A percentile compares a stretch with the other conserved stretches of the same genome.
These are phyloP conservation scores for Endocarpon pusillum DNA, from an alignment of 495 filamentous ascomycete genomes.

Conservation along the genomic window DNA sequence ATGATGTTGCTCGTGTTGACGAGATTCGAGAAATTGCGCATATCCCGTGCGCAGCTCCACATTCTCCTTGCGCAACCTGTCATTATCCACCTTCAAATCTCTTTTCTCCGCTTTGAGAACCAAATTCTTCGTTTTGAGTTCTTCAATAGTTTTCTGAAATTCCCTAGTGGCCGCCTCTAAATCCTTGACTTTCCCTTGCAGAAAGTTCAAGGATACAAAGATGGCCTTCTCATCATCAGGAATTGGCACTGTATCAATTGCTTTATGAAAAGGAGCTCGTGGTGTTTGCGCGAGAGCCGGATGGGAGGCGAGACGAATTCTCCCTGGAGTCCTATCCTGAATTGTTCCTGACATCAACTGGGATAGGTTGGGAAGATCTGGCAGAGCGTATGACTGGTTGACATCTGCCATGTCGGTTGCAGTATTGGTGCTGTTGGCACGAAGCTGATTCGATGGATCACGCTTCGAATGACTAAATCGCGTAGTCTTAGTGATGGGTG, in stretches of 20 bases:
- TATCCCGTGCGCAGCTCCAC: constrained; percentile 26
- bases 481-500: constrained; percentile 31
- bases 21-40: constrained; percentile 18
- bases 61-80: constrained; percentile 30
- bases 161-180: constrained; percentile 44
- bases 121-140: constrained; percentile 39
- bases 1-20: not conserved
- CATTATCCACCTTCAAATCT: constrained; percentile 37
- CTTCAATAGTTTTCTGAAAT: constrained; percentile 34
- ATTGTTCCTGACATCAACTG: constrained; percentile 55
- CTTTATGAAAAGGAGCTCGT: constrained; percentile 12
- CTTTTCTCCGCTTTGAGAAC: constrained; percentile 29
- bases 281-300: constrained; percentile 27
- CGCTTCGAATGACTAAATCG: constrained; percentile 36
- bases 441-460: constrained; percentile 28
- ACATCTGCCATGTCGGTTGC: constrained; percentile 23
- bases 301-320: constrained; percentile 41
- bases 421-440: constrained; percentile 16
- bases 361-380: constrained; percentile 51
- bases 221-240: constrained; percentile 53
- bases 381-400: constrained; percentile 46
- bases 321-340: constrained; percentile 41
- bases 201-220: constrained; percentile 45
- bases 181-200: constrained; percentile 47
- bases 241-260: constrained; percentile 43